phyloP scores from a whole-genome alignment of 2,329 filamentous ascomycete species.

The Nothophoma quercina region DNA sequence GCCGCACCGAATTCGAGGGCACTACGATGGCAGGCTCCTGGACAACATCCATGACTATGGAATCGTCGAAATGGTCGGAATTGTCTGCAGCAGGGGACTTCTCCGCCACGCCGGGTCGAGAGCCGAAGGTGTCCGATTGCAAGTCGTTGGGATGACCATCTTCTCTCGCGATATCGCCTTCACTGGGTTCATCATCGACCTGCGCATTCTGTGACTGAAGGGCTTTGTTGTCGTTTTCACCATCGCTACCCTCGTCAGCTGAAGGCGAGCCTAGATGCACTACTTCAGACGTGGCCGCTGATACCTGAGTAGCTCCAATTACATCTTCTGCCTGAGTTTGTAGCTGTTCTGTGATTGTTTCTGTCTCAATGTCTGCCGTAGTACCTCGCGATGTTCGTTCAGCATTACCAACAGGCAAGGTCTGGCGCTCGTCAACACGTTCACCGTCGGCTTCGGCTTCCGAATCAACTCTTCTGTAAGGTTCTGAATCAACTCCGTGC shows the following conservation, averaged over 20 bases:
- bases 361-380: background rate
- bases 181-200: background rate
- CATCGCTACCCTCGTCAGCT: constrained; percentile 6
- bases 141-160: background rate
- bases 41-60: background rate
- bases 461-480: background rate
- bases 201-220: background rate
- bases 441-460: background rate
- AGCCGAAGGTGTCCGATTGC: background rate
- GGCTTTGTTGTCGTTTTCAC: background rate
- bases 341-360: background rate
- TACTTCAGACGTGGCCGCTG: constrained; percentile 21
- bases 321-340: background rate
- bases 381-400: background rate
- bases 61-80: background rate
- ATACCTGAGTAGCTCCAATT: constrained; percentile 6
- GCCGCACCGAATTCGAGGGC: background rate
- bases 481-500: background rate
- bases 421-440: background rate
- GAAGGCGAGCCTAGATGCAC: constrained; percentile 36
- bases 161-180: background rate
- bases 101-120: background rate
- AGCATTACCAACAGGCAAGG: background rate
- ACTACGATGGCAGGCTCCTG: background rate
- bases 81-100: background rate